These are phyloP conservation scores for Lepidium campestre DNA, from an alignment of 441 rosid species.

Conservation along the genomic window DNA sequence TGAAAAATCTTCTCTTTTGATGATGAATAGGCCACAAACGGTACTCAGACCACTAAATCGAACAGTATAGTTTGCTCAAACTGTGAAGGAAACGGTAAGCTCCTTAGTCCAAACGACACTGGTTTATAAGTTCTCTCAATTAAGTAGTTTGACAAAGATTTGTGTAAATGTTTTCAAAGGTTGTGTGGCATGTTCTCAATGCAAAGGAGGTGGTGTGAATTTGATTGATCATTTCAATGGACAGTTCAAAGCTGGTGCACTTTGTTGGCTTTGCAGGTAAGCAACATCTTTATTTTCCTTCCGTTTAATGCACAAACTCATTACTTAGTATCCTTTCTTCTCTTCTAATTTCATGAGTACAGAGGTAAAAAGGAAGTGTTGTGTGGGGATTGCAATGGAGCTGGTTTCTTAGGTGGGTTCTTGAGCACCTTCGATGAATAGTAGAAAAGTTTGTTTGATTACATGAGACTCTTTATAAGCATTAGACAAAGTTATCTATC, in stretches of 20 bases:
- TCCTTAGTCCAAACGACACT: too few relatives aligned
- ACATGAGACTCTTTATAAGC: constrained; percentile 3
- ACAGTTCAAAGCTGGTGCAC: constrained; percentile 76
- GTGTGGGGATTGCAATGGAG: constrained; percentile 88
- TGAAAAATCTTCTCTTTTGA: neutral
- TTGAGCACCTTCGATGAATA: constrained; percentile 73
- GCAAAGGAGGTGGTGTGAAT: constrained; percentile 83
- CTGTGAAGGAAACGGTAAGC: constrained; percentile 86
- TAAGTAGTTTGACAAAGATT: neutral
- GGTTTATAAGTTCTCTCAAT: neutral
- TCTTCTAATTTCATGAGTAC: neutral
- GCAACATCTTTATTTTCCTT: neutral
- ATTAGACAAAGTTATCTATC: constrained; percentile 4
- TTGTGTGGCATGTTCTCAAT: constrained; percentile 53
- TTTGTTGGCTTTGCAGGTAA: constrained; percentile 98
- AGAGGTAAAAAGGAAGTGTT: constrained; percentile 76
- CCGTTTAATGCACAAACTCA: neutral
- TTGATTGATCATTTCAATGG: constrained; percentile 83
- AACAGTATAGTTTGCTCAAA: constrained; percentile 69
- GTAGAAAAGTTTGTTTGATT: neutral
- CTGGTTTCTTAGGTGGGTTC: constrained; percentile 91
- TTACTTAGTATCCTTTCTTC: neutral
- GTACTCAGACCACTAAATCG: constrained; percentile 35
- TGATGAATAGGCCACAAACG: constrained; percentile 46
- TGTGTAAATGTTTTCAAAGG: constrained; percentile 33